Conservation (phyloP, 108 stramenopile species). For the Discostella stelligeroides region DNA sequence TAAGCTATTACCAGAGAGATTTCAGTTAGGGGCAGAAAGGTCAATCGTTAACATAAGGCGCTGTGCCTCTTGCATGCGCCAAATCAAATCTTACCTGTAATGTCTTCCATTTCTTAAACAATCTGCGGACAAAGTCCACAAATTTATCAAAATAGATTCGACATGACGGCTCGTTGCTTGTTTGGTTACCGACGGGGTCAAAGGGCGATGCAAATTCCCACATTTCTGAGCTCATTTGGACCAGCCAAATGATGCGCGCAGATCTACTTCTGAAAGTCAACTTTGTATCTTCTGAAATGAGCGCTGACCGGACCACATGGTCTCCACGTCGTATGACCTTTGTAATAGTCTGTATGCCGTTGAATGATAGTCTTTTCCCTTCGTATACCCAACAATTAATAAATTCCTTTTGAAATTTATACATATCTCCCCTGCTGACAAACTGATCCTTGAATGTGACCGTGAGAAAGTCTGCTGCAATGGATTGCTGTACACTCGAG, state of each 20-base stretch:
- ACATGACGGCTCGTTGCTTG: conserved; percentile 60
- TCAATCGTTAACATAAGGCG: not conserved
- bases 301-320: conserved; percentile 62
- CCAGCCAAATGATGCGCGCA: conserved; percentile 94
- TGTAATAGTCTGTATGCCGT: conserved; percentile 71
- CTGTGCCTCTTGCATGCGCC: not conserved
- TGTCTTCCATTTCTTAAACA: conserved; percentile 88
- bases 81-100: conserved; percentile 53
- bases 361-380: conserved; percentile 67
- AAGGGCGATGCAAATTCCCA: conserved; percentile 92
- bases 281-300: conserved; percentile 83
- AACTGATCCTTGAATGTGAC: conserved; percentile 93
- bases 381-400: conserved; percentile 83
- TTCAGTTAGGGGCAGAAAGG: not conserved
- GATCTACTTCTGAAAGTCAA: conserved; percentile 94
- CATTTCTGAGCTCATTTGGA: conserved; percentile 96
- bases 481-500: conserved; percentile 56
- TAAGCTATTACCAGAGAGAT: conserved; percentile 48
- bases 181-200: conserved; percentile 45
- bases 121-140: conserved; percentile 65
- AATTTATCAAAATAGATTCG: conserved; percentile 88
- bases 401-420: conserved; percentile 68
- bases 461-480: conserved; percentile 85
- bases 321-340: conserved; percentile 77
- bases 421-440: conserved; percentile 85